These are phyloP conservation scores for Amanita pseudoporphyria DNA, from an alignment of 768 basidiomycete species.

Conservation along the genomic window DNA sequence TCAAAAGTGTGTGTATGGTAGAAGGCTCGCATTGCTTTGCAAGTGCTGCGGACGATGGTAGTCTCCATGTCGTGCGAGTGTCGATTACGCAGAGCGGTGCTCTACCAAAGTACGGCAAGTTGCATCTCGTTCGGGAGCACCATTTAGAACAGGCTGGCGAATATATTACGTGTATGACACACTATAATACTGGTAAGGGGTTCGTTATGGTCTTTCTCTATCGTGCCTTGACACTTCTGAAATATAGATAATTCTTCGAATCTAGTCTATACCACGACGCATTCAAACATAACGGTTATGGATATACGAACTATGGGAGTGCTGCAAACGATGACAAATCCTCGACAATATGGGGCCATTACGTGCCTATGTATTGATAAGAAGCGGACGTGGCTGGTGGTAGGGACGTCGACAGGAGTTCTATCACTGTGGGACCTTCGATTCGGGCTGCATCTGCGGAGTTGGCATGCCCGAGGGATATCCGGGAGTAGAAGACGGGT, in stretches of 20 bases:
- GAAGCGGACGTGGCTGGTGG: slow-evolving; percentile 80
- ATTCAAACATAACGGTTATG: slow-evolving; percentile 62
- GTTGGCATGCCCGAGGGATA: slow-evolving; percentile 68
- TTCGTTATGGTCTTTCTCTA: not conserved
- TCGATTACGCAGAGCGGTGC: slow-evolving; percentile 58
- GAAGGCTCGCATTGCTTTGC: slow-evolving; percentile 88
- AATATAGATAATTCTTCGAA: slow-evolving; percentile 59
- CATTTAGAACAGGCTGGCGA: slow-evolving; percentile 63
- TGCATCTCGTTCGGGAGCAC: slow-evolving; percentile 77
- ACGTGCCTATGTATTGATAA: slow-evolving; percentile 78
- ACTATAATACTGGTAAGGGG: slow-evolving; percentile 31
- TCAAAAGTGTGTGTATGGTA: slow-evolving; percentile 66
- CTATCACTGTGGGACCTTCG: slow-evolving; percentile 92
- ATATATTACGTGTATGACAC: slow-evolving; percentile 76
- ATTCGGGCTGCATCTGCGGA: slow-evolving; percentile 82
- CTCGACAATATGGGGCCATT: slow-evolving; percentile 79
- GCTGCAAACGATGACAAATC: slow-evolving; percentile 72
- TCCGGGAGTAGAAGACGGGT: slow-evolving; percentile 47
- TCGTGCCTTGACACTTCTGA: not conserved
- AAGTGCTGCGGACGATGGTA: slow-evolving; percentile 77
- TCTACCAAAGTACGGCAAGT: slow-evolving; percentile 75
- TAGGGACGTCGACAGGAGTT: slow-evolving; percentile 79
- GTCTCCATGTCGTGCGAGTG: slow-evolving; percentile 75
- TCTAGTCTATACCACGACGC: slow-evolving; percentile 79
- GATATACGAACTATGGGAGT: slow-evolving; percentile 82